These are phyloP conservation scores for Aspergillus aculeatinus DNA, from an alignment of 2,329 filamentous ascomycete genomes.

Conservation along the genomic window DNA sequence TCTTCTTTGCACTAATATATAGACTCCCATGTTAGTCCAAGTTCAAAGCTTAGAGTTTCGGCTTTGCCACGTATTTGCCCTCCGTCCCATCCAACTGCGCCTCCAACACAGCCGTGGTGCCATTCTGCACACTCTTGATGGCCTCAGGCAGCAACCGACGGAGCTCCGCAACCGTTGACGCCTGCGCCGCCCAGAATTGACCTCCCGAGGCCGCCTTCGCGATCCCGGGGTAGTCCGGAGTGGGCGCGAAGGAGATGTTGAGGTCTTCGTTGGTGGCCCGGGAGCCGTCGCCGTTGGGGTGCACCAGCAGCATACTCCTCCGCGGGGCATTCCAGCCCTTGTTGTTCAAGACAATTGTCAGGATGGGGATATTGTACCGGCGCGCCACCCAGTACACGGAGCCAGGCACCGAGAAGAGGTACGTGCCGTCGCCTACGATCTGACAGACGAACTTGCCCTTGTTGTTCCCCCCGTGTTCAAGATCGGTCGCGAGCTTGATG, in stretches of 20 bases:
- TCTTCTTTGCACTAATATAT: too few relatives aligned
- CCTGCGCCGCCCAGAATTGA: slow-evolving; percentile 60
- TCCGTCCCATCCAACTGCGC: slow-evolving; percentile 57
- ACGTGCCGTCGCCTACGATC: slow-evolving; percentile 68
- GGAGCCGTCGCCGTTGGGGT: slow-evolving; percentile 62
- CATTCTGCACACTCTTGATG: slow-evolving; percentile 57
- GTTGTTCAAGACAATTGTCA: slow-evolving; percentile 69
- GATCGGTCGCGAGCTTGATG: slow-evolving; percentile 68
- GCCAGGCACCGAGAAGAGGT: slow-evolving; percentile 63
- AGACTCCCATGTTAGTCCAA: too few relatives aligned
- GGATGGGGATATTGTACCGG: slow-evolving; percentile 63
- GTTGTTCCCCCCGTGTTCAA: slow-evolving; percentile 47
- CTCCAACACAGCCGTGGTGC: slow-evolving; percentile 63
- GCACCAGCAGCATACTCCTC: slow-evolving; percentile 61
- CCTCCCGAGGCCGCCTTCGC: slow-evolving; percentile 65
- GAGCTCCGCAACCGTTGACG: slow-evolving; percentile 57
- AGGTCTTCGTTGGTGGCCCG: slow-evolving; percentile 63
- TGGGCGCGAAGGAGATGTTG: slow-evolving; percentile 66
- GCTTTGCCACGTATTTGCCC: slow-evolving; percentile 50
- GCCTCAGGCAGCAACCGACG: slow-evolving; percentile 56
- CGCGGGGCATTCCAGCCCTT: slow-evolving; percentile 69
- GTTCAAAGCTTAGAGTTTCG: neutral
- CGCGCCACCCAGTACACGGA: slow-evolving; percentile 69
- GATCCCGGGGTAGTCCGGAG: slow-evolving; percentile 67
- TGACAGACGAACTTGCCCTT: slow-evolving; percentile 62